These are phyloP conservation scores for Aspergillus caelatus DNA, from an alignment of 2,329 filamentous ascomycete genomes.

Conservation along the genomic window DNA sequence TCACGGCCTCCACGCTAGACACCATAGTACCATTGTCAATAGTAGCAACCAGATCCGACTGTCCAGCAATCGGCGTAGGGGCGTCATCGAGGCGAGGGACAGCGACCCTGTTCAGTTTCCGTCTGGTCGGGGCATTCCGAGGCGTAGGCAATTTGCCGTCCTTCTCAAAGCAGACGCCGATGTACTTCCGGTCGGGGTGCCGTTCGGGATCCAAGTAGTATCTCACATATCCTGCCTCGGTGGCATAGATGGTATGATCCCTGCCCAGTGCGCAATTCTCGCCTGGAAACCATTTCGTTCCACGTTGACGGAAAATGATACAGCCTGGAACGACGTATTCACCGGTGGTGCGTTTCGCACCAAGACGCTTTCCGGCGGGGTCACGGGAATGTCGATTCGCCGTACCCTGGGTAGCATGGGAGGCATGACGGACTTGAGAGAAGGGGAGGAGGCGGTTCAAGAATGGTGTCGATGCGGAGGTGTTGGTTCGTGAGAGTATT, in stretches of 20 bases:
- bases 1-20: conserved; percentile 25
- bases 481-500: conserved; percentile 31
- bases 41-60: conserved; percentile 30
- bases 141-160: conserved; percentile 78
- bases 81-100: conserved; percentile 38
- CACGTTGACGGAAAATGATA: conserved; percentile 97
- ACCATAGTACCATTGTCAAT: conserved; percentile 29
- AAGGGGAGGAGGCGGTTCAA: conserved; percentile 40
- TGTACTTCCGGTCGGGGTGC: conserved; percentile 89
- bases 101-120: conserved; percentile 74
- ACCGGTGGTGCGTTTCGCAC: conserved; percentile 90
- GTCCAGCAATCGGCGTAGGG: conserved; percentile 17
- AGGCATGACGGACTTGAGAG: conserved; percentile 60
- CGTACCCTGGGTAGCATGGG: conserved; percentile 66
- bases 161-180: conserved; percentile 87
- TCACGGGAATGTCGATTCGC: conserved; percentile 69
- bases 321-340: conserved; percentile 94
- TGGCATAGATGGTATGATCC: conserved; percentile 93
- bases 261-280: conserved; percentile 95
- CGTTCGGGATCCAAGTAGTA: conserved; percentile 88
- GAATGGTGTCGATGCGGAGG: conserved; percentile 30
- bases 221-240: conserved; percentile 84
- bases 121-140: conserved; percentile 70
- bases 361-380: conserved; percentile 80
- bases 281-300: conserved; percentile 90